Base-by-base conservation (phyloP, 371 early-diverging fungal genomes). In the Quaeritorhiza haematococci region DNA sequence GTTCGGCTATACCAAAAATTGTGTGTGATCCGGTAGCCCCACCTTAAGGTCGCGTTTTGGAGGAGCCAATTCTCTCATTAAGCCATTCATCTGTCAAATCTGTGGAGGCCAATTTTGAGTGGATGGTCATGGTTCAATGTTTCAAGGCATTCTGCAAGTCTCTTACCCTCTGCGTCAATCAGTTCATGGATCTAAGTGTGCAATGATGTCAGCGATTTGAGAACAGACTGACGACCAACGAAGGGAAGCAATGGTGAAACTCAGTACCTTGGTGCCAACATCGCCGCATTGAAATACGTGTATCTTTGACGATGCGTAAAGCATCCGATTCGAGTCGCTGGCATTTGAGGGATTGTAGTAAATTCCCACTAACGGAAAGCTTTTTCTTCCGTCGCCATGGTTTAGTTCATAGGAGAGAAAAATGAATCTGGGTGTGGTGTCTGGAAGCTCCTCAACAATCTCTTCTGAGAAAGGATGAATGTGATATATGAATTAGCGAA, bases 341-440 rank as follows among this genome's bases (percentile, higher is more conserved):
- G 66, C 41, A 5, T 58, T 66, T 19, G 17, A 38, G 24, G 50
- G 57, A 13, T 15, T 58, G 55, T 57, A 49, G 8, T 27, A 24
- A 7, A 50, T 46, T 28, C 70, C 64, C 27, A 69, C 61, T 13
- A 74, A 55, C 21, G 74, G 74, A 35, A 71, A 71, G 17, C 54
- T 47, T 7, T 64, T 46, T 19, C 74, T 55, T 4, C 72, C 74
- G 45, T 74, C 74, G 21, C 56, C 44, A 34, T 65, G 68, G 29
- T 56, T 53, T 23, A 66, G 56, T 49, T 68, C 66, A 34, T 56
- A 74, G 41, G 50, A 53, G 32, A 71, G 35, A 4, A 74, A 51
- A 1, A 74, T 48, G 60, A 64, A 74, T 23, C 74, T 43, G 23
- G 74, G 72, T 5, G 65, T 49, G 6, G 61, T 51, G 10, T 74